Evolutionary conservation across 495 filamentous ascomycete species (phyloP), one percentile per base, ranked within the genome.

Genomic region (Ramalina intermedia): DNA sequence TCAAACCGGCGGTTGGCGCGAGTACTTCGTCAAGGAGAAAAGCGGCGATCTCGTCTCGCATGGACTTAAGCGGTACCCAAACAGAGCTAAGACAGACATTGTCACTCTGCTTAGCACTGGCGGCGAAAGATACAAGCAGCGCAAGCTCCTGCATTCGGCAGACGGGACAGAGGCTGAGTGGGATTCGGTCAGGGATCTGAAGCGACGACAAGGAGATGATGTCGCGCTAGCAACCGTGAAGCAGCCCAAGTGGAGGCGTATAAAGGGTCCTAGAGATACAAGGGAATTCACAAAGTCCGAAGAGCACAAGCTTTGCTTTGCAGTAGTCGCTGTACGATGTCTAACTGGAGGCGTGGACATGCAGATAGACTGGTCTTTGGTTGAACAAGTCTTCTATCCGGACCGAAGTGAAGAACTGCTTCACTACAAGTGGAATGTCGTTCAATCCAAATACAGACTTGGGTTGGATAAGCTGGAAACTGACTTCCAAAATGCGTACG

Each of bases 401-500:
- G 66, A 73, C n/a, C 73, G 71, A 47, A 73, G 74, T 53, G 63
- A 70, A 17, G 68, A 64, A 37, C 69, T 69, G 37, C 64, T 94
- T 8, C 68, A 74, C 43, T 75, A 76, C 17, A 69, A 73, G 37
- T 91, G 82, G 74, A 68, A 66, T 26, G 64, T 54, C 6, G 62
- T 83, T 11, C 69, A 74, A 12, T 73, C 67, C 41, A 78, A 75
- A 48, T 74, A 80, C 41, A 71, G 73, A 42, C 65, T 72, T 9
- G 73, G 78, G 23, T 72, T 94, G 38, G 69, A 81, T 6, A 76
- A 78, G 47, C 65, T 96, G 58, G 80, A 82, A 24, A 64, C 66
- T n/a, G 79, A 84, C 52, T 94, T 96, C 59, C 83, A 87, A 52
- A 70, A 79, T 29, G 69, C 69, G 14, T 95, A 86, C 59, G 64